These are phyloP conservation scores for Citrus sp. DNA, from an alignment of 345 rosid species.

Conservation along the genomic window DNA sequence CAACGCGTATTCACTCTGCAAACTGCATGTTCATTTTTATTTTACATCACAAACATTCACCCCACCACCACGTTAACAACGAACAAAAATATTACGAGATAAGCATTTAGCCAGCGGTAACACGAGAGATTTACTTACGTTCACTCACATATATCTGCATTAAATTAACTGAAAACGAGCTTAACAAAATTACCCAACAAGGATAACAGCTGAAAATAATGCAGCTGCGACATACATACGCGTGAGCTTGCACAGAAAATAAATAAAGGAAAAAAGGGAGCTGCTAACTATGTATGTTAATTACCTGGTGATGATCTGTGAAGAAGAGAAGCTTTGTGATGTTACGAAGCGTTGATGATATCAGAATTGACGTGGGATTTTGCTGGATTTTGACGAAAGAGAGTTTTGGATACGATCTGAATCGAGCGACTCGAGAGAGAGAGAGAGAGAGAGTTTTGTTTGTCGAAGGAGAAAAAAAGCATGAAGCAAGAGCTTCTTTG, in stretches of 20 bases:
- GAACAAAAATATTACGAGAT: not conserved
- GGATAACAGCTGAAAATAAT: not conserved
- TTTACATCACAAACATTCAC: not conserved
- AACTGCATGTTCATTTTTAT: not conserved
- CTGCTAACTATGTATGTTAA: not conserved
- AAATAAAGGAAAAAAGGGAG: not conserved
- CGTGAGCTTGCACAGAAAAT: not conserved
- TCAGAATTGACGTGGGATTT: constrained; percentile 29
- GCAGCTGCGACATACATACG: not conserved
- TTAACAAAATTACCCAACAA: not conserved
- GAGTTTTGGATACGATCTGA: constrained; percentile 22
- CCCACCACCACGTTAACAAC: not conserved
- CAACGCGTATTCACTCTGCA: not conserved
- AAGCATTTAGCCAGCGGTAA: not conserved
- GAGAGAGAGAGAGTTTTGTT: not conserved
- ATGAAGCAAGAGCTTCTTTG: constrained; percentile 29
- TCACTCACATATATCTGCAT: not conserved
- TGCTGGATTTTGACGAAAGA: constrained; percentile 13
- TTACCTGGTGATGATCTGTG: constrained; percentile 9
- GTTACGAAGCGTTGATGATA: not conserved
- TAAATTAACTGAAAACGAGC: not conserved
- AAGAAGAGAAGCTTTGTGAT: not conserved
- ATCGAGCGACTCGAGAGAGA: constrained; percentile 16
- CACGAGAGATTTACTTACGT: not conserved
- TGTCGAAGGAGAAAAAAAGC: constrained; percentile 23